Percentiles rank a stretch among this genome's conserved stretches.
Evolutionary conservation across 2,329 filamentous ascomycete genomes (phyloP).

Genomic region (Trichoderma polysporum): DNA sequence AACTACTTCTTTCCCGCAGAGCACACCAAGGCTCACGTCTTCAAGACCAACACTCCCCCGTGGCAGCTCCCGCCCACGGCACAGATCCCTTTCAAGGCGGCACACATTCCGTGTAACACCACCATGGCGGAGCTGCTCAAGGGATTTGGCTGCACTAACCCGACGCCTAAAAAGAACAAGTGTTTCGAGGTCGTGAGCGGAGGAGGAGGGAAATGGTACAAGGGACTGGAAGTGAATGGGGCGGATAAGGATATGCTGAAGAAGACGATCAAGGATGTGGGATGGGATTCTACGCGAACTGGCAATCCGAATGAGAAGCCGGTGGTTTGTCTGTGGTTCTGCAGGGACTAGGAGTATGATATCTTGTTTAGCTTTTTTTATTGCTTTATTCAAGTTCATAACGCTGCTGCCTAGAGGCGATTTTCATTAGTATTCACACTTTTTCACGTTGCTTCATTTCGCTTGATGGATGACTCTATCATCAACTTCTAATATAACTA

Average conservation of each 20-base stretch:
- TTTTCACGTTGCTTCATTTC: neutral
- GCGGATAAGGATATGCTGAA: slow-evolving; percentile 49
- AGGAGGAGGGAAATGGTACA: slow-evolving; percentile 59
- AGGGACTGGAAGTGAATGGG: slow-evolving; percentile 52
- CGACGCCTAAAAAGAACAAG: slow-evolving; percentile 51
- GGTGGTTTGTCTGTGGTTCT: slow-evolving; percentile 61
- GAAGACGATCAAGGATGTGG: slow-evolving; percentile 54
- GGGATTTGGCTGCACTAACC: slow-evolving; percentile 57
- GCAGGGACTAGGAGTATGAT: slow-evolving; percentile 43
- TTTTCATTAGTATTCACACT: neutral
- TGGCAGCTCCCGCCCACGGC: slow-evolving; percentile 51
- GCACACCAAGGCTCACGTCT: slow-evolving; percentile 60
- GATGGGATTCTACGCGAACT: slow-evolving; percentile 56
- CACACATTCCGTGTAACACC: slow-evolving; percentile 53
- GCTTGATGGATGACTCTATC: neutral
- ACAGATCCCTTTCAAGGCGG: slow-evolving; percentile 47
- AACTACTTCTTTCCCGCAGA: slow-evolving; percentile 60
- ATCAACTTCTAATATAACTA: neutral
- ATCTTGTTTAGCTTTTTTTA: neutral
- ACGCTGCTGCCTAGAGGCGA: neutral
- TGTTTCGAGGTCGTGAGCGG: slow-evolving; percentile 57
- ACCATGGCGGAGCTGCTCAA: slow-evolving; percentile 57
- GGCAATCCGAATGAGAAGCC: slow-evolving; percentile 50
- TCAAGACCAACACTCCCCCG: slow-evolving; percentile 51
- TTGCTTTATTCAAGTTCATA: neutral